Evolutionary conservation across 2,329 filamentous ascomycete species (phyloP).

Genomic region (Bisporella sp.): DNA sequence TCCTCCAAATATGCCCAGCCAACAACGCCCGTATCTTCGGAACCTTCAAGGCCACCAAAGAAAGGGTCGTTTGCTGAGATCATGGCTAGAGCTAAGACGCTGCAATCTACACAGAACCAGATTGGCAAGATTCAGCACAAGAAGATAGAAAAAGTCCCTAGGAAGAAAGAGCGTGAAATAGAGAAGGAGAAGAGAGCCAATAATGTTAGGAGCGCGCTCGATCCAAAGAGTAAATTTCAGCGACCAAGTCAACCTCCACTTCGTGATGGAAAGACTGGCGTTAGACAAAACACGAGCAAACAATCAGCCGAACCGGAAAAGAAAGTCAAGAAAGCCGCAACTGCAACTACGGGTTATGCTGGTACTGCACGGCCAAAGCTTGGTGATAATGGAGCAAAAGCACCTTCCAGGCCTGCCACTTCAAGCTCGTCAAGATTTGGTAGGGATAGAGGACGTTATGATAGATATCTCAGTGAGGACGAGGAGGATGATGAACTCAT

Average conservation of each 20-base stretch:
- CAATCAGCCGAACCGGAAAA: constrained; percentile 34
- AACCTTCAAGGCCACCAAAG: constrained; percentile 44
- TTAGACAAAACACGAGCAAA: constrained; percentile 10
- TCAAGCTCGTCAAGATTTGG: constrained; percentile 15
- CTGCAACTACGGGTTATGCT: constrained; percentile 57
- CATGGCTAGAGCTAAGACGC: constrained; percentile 63
- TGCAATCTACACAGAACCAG: constrained; percentile 52
- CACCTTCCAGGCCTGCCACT: constrained; percentile 18
- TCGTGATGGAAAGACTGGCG: constrained; percentile 11
- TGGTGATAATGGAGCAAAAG: constrained; percentile 26
- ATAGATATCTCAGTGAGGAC: constrained; percentile 27
- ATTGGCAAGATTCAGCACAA: constrained; percentile 71
- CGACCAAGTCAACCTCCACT: constrained; percentile 9
- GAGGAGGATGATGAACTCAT: constrained; percentile 34
- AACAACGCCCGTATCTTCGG: constrained; percentile 15
- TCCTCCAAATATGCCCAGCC: constrained; percentile 20
- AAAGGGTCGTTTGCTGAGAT: constrained; percentile 71
- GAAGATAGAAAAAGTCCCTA: constrained; percentile 55
- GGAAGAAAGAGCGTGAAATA: constrained; percentile 40
- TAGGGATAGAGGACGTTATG: constrained; percentile 22
- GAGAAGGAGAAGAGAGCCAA: constrained; percentile 18
- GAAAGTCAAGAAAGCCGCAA: constrained; percentile 54
- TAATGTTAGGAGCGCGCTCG: constrained; percentile 19
- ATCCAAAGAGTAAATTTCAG: constrained; percentile 21
- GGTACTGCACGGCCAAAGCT: constrained; percentile 57